A percentile compares a stretch with the other conserved stretches of the same genome.
Conservation (phyloP, 345 rosid genomes). For the Hevea brasiliensis region DNA sequence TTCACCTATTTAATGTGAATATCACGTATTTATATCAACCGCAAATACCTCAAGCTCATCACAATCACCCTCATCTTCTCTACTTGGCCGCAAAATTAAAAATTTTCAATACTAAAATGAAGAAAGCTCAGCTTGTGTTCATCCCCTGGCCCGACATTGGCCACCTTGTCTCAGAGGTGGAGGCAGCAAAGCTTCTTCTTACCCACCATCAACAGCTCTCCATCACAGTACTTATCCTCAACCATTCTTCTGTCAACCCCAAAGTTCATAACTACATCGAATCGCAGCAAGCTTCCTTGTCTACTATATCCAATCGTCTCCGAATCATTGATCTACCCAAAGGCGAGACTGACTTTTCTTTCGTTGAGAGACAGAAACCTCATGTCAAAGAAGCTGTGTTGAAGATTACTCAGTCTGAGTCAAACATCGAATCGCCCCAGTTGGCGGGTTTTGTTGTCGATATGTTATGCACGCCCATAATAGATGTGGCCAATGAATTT, state of each 20-base stretch:
- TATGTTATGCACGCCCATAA: no score
- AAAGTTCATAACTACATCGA: no score
- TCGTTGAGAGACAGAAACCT: not conserved
- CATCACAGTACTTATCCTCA: not conserved
- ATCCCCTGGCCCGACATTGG: not conserved
- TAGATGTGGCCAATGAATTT: no score
- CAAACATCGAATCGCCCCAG: not conserved
- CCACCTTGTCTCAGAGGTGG: not conserved
- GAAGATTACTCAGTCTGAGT: not conserved
- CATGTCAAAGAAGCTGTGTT: not conserved
- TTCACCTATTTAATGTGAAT: no score
- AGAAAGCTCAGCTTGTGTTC: not conserved
- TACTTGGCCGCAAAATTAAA: no score
- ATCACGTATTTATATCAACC: no score
- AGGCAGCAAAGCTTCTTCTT: not conserved
- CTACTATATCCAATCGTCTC: not conserved
- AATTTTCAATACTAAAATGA: not conserved
- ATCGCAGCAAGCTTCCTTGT: not conserved
- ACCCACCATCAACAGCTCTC: not conserved
- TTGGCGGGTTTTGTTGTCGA: no score
- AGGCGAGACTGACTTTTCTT: not conserved
- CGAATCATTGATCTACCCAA: not conserved
- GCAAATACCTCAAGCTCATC: no score
- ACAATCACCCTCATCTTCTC: no score
- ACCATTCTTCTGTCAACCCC: not conserved